Conservation (phyloP, 169 alveolate species). For the Eimeria acervulina region DNA sequence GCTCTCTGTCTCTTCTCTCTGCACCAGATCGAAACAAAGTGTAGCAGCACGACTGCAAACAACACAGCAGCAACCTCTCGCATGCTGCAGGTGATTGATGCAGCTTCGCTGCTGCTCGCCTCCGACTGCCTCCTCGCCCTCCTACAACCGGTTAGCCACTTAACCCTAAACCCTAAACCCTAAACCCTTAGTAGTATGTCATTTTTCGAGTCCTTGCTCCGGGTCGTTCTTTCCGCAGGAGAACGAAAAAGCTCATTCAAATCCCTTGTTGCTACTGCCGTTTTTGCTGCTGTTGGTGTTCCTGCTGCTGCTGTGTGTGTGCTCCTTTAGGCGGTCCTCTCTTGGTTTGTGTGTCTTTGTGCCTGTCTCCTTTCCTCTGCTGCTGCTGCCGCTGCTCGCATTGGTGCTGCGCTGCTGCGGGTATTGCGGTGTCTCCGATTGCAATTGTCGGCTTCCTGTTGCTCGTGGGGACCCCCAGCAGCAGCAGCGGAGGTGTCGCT, state of each 20-base stretch:
- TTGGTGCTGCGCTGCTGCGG: constrained; percentile 75
- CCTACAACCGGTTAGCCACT: constrained; percentile 17
- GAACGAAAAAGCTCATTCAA: too few relatives aligned
- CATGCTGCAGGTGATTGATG: not conserved
- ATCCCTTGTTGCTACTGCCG: not conserved
- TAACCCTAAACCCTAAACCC: constrained; percentile 40
- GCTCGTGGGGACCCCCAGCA: constrained; percentile 6
- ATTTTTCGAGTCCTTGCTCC: too few relatives aligned
- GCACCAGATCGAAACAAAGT: not conserved
- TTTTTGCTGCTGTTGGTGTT: not conserved
- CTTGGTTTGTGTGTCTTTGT: constrained; percentile 33
- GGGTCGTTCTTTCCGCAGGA: too few relatives aligned
- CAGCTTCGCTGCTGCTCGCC: constrained; percentile 28
- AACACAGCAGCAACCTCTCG: not conserved
- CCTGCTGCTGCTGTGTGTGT: constrained; percentile 39
- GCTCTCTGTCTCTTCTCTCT: constrained; percentile 42
- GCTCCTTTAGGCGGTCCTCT: constrained; percentile 14
- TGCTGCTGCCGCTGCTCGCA: constrained; percentile 27
- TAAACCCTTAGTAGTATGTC: constrained; percentile 19
- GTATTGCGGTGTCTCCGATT: constrained; percentile 59
- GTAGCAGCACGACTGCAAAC: not conserved
- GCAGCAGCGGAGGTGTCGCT: constrained; percentile 31
- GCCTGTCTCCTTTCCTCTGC: constrained; percentile 1
- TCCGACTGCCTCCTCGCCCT: constrained; percentile 45
- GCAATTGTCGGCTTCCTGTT: not conserved